phyloP scores from a whole-genome alignment of 129 eudicot species.

The Oenanthe sinensis region DNA sequence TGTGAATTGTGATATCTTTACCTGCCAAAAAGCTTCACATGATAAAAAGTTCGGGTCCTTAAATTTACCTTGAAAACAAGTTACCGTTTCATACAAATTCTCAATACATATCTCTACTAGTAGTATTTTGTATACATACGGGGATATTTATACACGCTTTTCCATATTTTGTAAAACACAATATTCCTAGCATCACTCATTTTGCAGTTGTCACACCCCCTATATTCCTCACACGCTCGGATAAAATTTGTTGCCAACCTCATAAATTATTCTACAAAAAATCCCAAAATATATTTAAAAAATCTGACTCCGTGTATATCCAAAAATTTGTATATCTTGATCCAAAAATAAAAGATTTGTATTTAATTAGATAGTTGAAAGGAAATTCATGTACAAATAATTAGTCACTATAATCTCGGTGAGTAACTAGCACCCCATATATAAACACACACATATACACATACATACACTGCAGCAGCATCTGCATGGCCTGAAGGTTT shows the following conservation, averaged over 20 bases:
- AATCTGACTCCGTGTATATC: background rate
- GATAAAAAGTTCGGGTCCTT: background rate
- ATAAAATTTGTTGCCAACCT: background rate
- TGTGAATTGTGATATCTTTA: background rate
- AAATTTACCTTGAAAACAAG: background rate
- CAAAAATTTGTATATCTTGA: background rate
- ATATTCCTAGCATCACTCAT: slow-evolving; percentile 1
- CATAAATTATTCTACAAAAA: background rate
- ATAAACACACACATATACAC: background rate
- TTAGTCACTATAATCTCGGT: background rate
- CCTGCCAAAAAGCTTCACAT: slow-evolving; percentile 11
- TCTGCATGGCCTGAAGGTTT: slow-evolving; percentile 32
- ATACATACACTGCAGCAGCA: background rate
- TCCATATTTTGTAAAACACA: background rate
- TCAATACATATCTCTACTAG: no score
- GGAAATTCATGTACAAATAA: background rate
- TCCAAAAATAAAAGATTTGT: no score
- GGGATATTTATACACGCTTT: background rate
- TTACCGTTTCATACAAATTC: background rate
- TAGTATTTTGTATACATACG: background rate
- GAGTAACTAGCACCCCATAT: background rate
- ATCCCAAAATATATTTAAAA: background rate
- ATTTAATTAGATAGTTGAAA: background rate
- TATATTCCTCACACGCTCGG: background rate
- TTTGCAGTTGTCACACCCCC: background rate